A percentile compares a stretch with the other conserved stretches of the same genome.
Evolutionary conservation across 805 yeast species (phyloP).

Genomic region (Saccharomycopsis sp.): DNA sequence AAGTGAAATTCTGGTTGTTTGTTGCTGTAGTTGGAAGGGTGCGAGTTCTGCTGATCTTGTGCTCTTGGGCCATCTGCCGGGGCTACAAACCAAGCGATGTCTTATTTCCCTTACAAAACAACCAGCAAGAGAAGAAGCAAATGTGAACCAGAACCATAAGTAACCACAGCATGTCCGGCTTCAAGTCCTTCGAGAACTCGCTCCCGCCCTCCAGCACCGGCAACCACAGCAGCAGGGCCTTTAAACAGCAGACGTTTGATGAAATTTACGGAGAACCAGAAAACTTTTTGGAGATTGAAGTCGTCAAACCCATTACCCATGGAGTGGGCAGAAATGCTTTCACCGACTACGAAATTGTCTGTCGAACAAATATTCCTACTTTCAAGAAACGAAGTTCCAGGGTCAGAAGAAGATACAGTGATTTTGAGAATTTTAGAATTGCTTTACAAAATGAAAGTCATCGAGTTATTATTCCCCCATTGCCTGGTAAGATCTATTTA

Average conservation of each 20-base stretch:
- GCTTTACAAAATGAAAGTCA: conserved; percentile 67
- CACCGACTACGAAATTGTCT: conserved; percentile 86
- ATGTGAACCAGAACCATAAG: too few species aligned
- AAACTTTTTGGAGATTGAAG: conserved; percentile 86
- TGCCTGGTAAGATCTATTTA: conserved; percentile 80
- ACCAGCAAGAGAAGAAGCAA: too few species aligned
- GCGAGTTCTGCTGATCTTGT: too few species aligned
- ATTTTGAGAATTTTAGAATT: conserved; percentile 73
- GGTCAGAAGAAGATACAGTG: conserved; percentile 83
- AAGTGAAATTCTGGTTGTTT: too few species aligned
- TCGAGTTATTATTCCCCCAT: conserved; percentile 71
- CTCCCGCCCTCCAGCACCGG: conserved; percentile 15
- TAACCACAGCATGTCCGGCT: conserved; percentile 11
- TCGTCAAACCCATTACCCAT: conserved; percentile 69
- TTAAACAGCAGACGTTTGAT: conserved; percentile 54
- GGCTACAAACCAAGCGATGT: too few species aligned
- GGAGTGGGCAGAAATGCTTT: conserved; percentile 56
- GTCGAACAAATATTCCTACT: conserved; percentile 86
- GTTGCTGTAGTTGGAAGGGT: too few species aligned
- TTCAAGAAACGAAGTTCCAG: conserved; percentile 53
- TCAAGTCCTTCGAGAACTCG: conserved; percentile 22
- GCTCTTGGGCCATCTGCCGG: too few species aligned
- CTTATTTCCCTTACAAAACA: too few species aligned
- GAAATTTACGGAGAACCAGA: conserved; percentile 93
- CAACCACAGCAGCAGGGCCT: conserved; percentile 26